phyloP scores from a whole-genome alignment of 805 yeast genomes.

The Lipomyces yamanashiensis region DNA sequence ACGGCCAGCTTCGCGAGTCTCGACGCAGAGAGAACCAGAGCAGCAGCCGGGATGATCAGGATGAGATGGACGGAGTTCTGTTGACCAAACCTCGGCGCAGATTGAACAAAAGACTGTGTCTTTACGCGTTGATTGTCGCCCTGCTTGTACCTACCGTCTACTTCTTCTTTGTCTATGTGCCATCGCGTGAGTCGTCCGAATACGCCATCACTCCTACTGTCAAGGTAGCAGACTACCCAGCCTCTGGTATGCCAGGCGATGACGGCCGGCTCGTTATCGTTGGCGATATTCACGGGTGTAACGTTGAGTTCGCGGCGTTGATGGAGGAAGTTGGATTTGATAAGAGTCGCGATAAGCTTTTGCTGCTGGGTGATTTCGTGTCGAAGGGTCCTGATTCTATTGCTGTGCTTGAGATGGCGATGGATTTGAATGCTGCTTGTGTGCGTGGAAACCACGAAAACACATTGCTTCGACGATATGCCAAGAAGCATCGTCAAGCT shows the following conservation, averaged over 20 bases:
- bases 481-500: slow-evolving; percentile 57
- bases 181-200: slow-evolving; percentile 3
- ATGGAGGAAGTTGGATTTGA: slow-evolving; percentile 57
- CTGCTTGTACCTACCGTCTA: slow-evolving; percentile 18
- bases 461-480: slow-evolving; percentile 67
- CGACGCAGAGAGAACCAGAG: not conserved
- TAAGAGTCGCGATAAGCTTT: slow-evolving; percentile 57
- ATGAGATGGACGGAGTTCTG: not conserved
- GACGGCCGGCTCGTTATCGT: slow-evolving; percentile 61
- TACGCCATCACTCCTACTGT: slow-evolving; percentile 30
- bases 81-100: not conserved
- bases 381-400: slow-evolving; percentile 81
- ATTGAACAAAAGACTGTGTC: not conserved
- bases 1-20: slow-evolving; percentile 1
- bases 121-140: not conserved
- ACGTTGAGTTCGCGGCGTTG: slow-evolving; percentile 57
- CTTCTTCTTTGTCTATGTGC: slow-evolving; percentile 25
- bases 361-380: slow-evolving; percentile 82
- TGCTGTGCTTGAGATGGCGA: slow-evolving; percentile 68
- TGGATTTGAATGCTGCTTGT: slow-evolving; percentile 65
- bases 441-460: slow-evolving; percentile 90
- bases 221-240: slow-evolving; percentile 31
- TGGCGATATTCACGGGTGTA: slow-evolving; percentile 90
- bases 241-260: slow-evolving; percentile 13
- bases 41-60: not conserved